Base-by-base conservation (phyloP, 192 early-diverging fungal genomes). In the Gryganskiella cystojenkinii region DNA sequence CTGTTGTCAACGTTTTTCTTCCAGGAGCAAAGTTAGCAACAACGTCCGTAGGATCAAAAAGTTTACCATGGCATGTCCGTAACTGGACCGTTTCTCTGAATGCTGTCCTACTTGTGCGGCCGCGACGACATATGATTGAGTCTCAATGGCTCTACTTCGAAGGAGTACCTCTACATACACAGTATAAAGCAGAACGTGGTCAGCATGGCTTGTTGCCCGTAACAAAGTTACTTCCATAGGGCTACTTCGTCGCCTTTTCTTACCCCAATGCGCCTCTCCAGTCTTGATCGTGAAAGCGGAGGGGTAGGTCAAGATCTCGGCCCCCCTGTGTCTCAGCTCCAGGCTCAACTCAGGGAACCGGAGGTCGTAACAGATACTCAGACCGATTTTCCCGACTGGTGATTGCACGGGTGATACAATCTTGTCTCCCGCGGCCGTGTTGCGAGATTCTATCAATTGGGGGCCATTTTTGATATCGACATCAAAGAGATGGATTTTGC, bases 401-500 rank as follows among this genome's bases (percentile, higher is more conserved):
- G 88, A 79, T n/a, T 46, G 33, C 2, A 85, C 64, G 0, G 85
- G 85, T 30, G 54, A 22, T 1, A 73, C 72, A 2, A 88, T 46
- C 20, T 59, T 30, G 24, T 76, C 57, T 10, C 89, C 89, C 0
- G 64, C 57, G n/a, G 56, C 44, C 1, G 81, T 85, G 17, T 43
- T 64, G 4, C 67, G 64, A 43, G 84, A 86, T 67, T 90, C 89
- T 63, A 85, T 71, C 27, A 86, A 45, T 24, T 63, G 59, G 1
- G 87, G 86, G 1, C 87, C 84, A 44, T 84, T 64, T 3, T 53
- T 46, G 30, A 90, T 90, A 45, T 85, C 80, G 6, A 94, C 85
- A 67, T 96, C 92, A 74, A 96, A 96, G 30, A 96, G 53, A 70
- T 96, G 94, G 47, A 94, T 83, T 72, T 96, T 95, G 30, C 86